These are phyloP conservation scores for Haplosporangium sp. DNA, from an alignment of 371 early-diverging fungal genomes.

Conservation along the genomic window DNA sequence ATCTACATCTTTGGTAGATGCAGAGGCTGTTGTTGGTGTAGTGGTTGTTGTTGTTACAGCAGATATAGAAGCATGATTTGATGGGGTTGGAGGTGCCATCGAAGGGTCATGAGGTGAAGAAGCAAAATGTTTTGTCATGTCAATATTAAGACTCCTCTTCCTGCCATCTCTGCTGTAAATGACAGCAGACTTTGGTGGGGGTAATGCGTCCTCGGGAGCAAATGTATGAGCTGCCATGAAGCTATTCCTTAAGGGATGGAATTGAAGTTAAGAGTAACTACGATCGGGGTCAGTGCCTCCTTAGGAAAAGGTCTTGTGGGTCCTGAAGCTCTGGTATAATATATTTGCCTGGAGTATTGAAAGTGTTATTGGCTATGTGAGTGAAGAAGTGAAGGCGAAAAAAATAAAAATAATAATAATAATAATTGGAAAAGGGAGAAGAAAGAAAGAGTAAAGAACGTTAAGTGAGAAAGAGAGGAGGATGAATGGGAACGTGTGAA, in stretches of 20 bases:
- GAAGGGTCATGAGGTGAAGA: slow-evolving; percentile 31
- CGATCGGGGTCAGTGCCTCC: slow-evolving; percentile 9
- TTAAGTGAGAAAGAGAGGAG: not conserved
- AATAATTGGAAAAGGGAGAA: not conserved
- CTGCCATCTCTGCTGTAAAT: slow-evolving; percentile 61
- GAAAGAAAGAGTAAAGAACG: not conserved
- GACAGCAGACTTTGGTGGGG: slow-evolving; percentile 59
- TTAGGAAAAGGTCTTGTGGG: not conserved
- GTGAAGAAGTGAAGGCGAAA: not conserved
- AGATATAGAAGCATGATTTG: slow-evolving; percentile 11
- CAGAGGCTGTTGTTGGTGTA: not conserved
- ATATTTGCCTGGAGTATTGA: not conserved
- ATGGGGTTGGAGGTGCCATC: slow-evolving; percentile 17
- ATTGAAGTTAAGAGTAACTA: not conserved
- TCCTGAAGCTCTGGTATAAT: not conserved
- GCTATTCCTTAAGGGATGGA: not conserved
- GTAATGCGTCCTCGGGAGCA: slow-evolving; percentile 51
- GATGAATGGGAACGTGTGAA: slow-evolving; percentile 6
- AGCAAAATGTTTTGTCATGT: slow-evolving; percentile 50
- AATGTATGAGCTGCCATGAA: slow-evolving; percentile 56
- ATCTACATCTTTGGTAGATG: slow-evolving; percentile 3
- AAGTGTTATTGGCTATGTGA: not conserved
- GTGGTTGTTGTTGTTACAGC: not conserved
- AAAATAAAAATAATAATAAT: not conserved
- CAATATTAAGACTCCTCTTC: slow-evolving; percentile 59